These are phyloP conservation scores for Aureobasidium sp. DNA, from an alignment of 2,329 filamentous ascomycete genomes.

Conservation along the genomic window DNA sequence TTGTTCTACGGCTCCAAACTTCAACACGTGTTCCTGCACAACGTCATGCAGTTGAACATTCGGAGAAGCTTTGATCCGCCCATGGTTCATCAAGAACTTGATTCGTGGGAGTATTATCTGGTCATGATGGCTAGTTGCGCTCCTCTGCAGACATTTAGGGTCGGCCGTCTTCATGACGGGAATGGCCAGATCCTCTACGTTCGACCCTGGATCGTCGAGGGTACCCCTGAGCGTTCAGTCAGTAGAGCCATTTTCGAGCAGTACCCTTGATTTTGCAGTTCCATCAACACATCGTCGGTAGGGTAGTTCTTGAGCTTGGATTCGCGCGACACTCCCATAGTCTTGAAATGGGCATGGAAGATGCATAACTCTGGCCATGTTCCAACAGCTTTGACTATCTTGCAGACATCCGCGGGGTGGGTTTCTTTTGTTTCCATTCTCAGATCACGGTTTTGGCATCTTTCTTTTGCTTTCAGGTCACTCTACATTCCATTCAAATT, in stretches of 20 bases:
- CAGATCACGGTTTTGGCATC: too few relatives aligned
- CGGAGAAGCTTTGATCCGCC: background rate
- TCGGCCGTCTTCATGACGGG: background rate
- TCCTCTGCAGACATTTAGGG: background rate
- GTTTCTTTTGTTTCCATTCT: too few relatives aligned
- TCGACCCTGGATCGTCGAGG: background rate
- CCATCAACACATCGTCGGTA: background rate
- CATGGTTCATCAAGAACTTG: too few relatives aligned
- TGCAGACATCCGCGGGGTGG: too few relatives aligned
- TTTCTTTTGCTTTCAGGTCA: too few relatives aligned
- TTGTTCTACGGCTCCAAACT: background rate
- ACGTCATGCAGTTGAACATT: background rate
- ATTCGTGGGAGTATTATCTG: background rate
- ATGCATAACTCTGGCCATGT: too few relatives aligned
- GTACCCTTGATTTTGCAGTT: background rate
- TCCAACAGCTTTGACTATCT: too few relatives aligned
- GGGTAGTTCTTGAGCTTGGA: background rate
- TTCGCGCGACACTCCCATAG: background rate
- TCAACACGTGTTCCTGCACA: background rate
- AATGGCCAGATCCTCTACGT: background rate
- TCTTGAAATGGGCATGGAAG: too few relatives aligned
- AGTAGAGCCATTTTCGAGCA: background rate
- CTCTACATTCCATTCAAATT: too few relatives aligned
- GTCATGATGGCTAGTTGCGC: background rate
- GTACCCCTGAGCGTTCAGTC: background rate